These are phyloP conservation scores for Salmacisia buchloeana DNA, from an alignment of 1,284 basidiomycete species.

Conservation along the genomic window DNA sequence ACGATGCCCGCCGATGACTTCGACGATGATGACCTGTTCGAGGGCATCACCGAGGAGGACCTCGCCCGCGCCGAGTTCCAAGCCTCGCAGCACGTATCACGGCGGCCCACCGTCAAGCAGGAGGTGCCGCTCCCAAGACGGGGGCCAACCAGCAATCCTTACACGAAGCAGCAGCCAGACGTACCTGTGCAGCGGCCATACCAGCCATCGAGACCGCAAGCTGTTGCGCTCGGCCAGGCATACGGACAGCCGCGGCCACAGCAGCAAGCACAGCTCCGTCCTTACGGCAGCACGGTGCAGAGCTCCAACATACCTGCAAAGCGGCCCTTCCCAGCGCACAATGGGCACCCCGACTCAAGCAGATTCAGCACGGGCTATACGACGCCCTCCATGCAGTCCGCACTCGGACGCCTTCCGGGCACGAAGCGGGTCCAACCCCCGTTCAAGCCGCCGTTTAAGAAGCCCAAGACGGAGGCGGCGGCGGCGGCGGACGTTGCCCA, in stretches of 20 bases:
- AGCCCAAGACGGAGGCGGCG: conserved; percentile 1
- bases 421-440: not conserved
- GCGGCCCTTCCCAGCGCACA: not conserved
- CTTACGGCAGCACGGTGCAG: not conserved
- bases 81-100: conserved; percentile 4
- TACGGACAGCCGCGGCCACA: too few species aligned
- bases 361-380: not conserved
- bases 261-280: not conserved
- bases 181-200: not conserved
- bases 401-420: not conserved
- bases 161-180: not conserved
- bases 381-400: not conserved
- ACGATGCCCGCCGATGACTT: conserved; percentile 1
- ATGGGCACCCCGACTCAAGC: not conserved
- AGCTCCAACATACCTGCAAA: not conserved
- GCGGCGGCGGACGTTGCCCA: too few species aligned
- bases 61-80: conserved; percentile 4
- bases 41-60: conserved; percentile 8
- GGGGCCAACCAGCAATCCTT: not conserved
- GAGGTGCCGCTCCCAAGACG: not conserved
- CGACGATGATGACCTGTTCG: conserved; percentile 2
- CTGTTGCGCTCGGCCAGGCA: too few species aligned
- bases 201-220: too few species aligned
- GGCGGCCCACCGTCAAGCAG: too few species aligned
- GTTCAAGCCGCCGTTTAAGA: conserved; percentile 8